Percentiles rank a stretch among this genome's conserved stretches.
These are phyloP conservation scores for Pinus albicaulis DNA, from an alignment of 75 land plant species.

Conservation along the genomic window DNA sequence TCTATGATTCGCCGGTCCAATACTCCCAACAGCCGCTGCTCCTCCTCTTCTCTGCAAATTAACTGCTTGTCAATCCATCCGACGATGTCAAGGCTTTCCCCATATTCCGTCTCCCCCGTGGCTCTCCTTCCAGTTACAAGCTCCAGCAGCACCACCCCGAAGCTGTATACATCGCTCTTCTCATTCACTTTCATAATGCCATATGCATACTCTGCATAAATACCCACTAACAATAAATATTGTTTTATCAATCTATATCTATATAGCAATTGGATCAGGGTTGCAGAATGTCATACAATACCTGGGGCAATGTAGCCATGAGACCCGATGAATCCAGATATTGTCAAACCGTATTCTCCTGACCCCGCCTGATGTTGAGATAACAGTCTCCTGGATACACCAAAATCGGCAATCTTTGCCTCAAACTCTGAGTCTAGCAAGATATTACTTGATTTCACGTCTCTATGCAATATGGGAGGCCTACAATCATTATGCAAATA, in stretches of 20 bases:
- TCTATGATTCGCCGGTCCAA: neutral
- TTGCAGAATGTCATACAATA: constrained; percentile 1
- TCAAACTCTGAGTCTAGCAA: constrained; percentile 41
- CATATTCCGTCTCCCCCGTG: constrained; percentile 18
- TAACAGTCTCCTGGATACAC: constrained; percentile 26
- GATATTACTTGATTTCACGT: constrained; percentile 53
- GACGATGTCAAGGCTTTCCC: constrained; percentile 34
- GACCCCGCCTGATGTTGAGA: neutral
- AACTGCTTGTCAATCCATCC: constrained; percentile 12
- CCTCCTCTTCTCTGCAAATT: neutral
- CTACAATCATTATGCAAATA: constrained; percentile 61
- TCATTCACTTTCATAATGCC: constrained; percentile 21
- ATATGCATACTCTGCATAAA: constrained; percentile 26
- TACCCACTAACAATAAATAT: neutral
- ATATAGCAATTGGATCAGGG: constrained; percentile 24
- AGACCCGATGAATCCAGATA: neutral
- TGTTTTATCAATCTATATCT: constrained; percentile 23
- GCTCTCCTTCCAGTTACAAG: constrained; percentile 26
- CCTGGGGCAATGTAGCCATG: neutral
- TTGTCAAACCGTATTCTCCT: neutral
- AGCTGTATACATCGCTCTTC: constrained; percentile 48
- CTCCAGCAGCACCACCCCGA: constrained; percentile 47
- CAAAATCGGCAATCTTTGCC: constrained; percentile 63
- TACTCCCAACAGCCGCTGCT: neutral
- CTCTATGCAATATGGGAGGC: constrained; percentile 51